Conservation (phyloP, 805 yeast genomes). For the Teunomyces aglyptinius region DNA sequence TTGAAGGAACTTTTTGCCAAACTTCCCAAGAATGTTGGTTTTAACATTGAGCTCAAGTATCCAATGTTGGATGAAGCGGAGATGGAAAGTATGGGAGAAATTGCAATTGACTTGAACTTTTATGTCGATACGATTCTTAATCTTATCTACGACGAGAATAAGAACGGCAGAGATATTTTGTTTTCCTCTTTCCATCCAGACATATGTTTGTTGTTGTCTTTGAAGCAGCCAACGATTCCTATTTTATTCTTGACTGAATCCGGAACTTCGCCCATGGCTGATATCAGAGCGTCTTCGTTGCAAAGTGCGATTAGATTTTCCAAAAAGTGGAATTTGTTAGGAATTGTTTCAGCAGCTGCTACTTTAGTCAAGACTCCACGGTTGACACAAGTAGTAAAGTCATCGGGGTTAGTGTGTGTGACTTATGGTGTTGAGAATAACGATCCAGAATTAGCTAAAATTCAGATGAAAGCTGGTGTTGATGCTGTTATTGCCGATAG, state of each 20-base stretch:
- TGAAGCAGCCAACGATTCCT: conserved; percentile 93
- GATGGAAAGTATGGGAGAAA: conserved; percentile 80
- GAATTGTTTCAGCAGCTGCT: conserved; percentile 85
- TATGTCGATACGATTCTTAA: conserved; percentile 87
- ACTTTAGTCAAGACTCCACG: conserved; percentile 90
- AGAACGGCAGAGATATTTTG: conserved; percentile 77
- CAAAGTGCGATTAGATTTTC: conserved; percentile 92
- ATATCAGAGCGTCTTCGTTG: conserved; percentile 78
- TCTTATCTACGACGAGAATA: conserved; percentile 70
- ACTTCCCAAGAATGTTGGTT: conserved; percentile 81
- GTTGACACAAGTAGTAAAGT: conserved; percentile 85
- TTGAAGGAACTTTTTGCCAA: conserved; percentile 79
- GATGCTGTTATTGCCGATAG: conserved; percentile 98
- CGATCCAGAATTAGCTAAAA: conserved; percentile 74
- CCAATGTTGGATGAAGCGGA: conserved; percentile 95
- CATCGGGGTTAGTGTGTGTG: conserved; percentile 87
- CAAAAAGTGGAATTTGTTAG: conserved; percentile 84
- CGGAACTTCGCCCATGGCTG: conserved; percentile 86
- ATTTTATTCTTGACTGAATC: conserved; percentile 86
- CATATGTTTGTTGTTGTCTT: conserved; percentile 75
- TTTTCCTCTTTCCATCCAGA: conserved; percentile 96
- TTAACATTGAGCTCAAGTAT: conserved; percentile 91
- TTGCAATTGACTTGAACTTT: conserved; percentile 76
- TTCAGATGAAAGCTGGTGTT: conserved; percentile 91
- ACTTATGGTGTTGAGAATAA: conserved; percentile 87